phyloP scores from a whole-genome alignment of 192 early-diverging fungal genomes.

The Neocallimastix lanati region DNA sequence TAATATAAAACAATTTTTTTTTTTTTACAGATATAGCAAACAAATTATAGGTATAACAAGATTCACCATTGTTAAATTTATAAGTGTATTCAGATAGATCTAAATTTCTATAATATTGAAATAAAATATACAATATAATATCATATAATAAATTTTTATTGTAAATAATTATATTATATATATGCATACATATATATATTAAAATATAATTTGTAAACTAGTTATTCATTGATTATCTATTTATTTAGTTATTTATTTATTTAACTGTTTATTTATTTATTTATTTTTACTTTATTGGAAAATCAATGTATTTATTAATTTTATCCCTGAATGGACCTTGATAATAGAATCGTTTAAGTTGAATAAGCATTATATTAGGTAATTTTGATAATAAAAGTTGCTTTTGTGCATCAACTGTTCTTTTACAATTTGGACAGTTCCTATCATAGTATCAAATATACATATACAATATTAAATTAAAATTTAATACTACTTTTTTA shows the following conservation, averaged over 20 bases:
- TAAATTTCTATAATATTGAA: neutral
- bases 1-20: no score
- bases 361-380: slow-evolving; percentile 77
- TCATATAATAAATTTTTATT: no score
- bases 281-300: slow-evolving; percentile 47
- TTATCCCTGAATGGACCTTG: slow-evolving; percentile 86
- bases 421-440: slow-evolving; percentile 65
- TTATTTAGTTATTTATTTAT: no score
- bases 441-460: no score
- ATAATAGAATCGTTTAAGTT: slow-evolving; percentile 85
- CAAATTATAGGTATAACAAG: slow-evolving; percentile 40
- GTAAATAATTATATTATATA: no score
- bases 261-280: no score
- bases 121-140: no score
- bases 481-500: no score
- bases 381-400: slow-evolving; percentile 53
- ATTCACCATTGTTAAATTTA: slow-evolving; percentile 3
- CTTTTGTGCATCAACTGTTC: slow-evolving; percentile 55
- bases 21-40: slow-evolving; percentile 62
- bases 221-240: no score
- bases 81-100: neutral
- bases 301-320: slow-evolving; percentile 67
- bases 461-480: no score
- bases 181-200: no score
- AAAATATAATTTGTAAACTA: no score